These are phyloP conservation scores for Schizochytrium sp. DNA, from an alignment of 108 stramenopile species.

Conservation along the genomic window DNA sequence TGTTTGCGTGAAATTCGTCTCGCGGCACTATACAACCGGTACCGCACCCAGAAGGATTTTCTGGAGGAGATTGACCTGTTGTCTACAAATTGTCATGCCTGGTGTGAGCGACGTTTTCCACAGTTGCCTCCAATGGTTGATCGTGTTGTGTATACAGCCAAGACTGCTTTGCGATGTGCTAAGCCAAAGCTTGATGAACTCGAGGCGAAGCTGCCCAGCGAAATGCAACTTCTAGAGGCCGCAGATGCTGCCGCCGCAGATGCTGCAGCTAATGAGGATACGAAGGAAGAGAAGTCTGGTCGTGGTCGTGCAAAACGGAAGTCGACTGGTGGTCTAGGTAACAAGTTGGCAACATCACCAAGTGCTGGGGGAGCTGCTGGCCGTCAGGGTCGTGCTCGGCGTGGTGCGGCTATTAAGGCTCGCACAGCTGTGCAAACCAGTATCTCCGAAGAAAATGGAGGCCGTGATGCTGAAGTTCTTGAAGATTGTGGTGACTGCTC, in stretches of 20 bases:
- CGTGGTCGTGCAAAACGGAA: constrained; percentile 1
- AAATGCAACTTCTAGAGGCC: background rate
- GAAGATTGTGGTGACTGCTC: constrained; percentile 17
- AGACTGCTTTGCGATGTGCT: constrained; percentile 17
- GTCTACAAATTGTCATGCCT: constrained; percentile 4
- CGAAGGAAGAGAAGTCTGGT: background rate
- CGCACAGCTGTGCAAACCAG: background rate
- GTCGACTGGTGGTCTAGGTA: background rate
- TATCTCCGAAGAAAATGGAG: constrained; percentile 1
- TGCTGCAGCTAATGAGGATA: background rate
- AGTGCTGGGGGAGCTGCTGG: background rate
- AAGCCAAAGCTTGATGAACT: background rate
- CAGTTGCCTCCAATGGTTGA: constrained; percentile 2
- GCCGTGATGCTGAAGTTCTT: background rate
- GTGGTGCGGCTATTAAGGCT: constrained; percentile 42
- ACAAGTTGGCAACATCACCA: no score
- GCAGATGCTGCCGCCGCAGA: constrained; percentile 38
- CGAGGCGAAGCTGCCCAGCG: background rate
- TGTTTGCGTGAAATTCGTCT: constrained; percentile 35
- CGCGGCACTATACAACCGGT: background rate
- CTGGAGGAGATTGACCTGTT: background rate
- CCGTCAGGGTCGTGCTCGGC: constrained; percentile 9
- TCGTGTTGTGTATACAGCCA: background rate
- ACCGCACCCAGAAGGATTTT: background rate
- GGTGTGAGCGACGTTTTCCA: constrained; percentile 45